These are phyloP conservation scores for Shiraia sp. DNA, from an alignment of 2,329 filamentous ascomycete species.

Conservation along the genomic window DNA sequence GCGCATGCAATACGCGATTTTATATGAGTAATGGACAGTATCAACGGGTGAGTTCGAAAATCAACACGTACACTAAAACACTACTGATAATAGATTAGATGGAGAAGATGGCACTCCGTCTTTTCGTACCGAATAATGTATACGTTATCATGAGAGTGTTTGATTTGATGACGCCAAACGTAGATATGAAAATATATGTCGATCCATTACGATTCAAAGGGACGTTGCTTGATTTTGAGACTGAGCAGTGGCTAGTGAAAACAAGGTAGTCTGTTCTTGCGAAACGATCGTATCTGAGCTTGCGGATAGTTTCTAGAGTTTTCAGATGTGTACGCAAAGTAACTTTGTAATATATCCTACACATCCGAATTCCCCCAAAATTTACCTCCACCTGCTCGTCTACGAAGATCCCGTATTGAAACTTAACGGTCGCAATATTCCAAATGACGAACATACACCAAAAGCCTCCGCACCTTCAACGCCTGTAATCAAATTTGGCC, in stretches of 20 bases:
- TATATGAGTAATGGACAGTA: constrained; percentile 55
- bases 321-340: no score
- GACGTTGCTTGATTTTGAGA: constrained; percentile 7
- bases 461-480: no score
- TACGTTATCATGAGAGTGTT: constrained; percentile 13
- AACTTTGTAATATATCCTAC: no score
- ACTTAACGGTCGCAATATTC: no score
- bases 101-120: constrained; percentile 51
- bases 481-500: no score
- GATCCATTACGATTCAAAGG: constrained; percentile 9
- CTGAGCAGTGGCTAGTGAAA: constrained; percentile 7
- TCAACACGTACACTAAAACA: neutral
- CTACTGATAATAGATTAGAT: constrained; percentile 1
- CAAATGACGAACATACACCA: no score
- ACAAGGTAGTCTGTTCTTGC: no score
- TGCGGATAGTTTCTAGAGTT: no score
- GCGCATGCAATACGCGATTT: constrained; percentile 46
- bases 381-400: no score
- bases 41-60: constrained; percentile 21
- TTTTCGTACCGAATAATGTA: constrained; percentile 59
- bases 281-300: no score
- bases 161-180: constrained; percentile 4
- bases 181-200: constrained; percentile 8
- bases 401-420: no score
- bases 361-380: no score